Conservation (phyloP, 1,284 basidiomycete genomes). For the Leccinum pachyderme region DNA sequence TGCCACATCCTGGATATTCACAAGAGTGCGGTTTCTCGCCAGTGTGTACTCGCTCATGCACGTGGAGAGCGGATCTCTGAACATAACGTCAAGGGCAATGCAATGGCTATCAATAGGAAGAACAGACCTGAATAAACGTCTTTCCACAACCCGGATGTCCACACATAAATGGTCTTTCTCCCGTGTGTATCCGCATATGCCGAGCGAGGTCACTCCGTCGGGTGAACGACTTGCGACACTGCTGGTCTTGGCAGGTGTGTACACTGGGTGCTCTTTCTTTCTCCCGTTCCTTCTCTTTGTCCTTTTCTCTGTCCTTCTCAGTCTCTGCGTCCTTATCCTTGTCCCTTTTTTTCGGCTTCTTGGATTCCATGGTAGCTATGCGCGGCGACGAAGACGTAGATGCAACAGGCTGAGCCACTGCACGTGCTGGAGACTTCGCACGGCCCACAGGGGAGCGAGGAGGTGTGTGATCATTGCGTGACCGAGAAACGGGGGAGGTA, state of each 20-base stretch:
- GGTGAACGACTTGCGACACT: slow-evolving; percentile 73
- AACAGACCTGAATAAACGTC: slow-evolving; percentile 77
- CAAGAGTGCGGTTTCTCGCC: slow-evolving; percentile 88
- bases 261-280: slow-evolving; percentile 32
- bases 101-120: slow-evolving; percentile 1
- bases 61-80: slow-evolving; percentile 82
- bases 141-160: slow-evolving; percentile 72
- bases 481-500: slow-evolving; percentile 34
- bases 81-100: slow-evolving; percentile 14
- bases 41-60: slow-evolving; percentile 84
- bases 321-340: slow-evolving; percentile 33
- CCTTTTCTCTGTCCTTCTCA: slow-evolving; percentile 38
- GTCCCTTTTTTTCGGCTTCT: slow-evolving; percentile 40
- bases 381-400: slow-evolving; percentile 33
- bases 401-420: slow-evolving; percentile 33
- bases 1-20: slow-evolving; percentile 80
- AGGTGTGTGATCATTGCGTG: slow-evolving; percentile 25
- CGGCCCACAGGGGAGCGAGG: slow-evolving; percentile 20
- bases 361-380: slow-evolving; percentile 25
- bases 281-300: slow-evolving; percentile 37
- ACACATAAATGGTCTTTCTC: slow-evolving; percentile 81
- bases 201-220: slow-evolving; percentile 73
- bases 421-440: slow-evolving; percentile 30
- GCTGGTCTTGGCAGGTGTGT: slow-evolving; percentile 60
- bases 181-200: slow-evolving; percentile 86